Base-by-base conservation (phyloP, 2,329 filamentous ascomycete species). In the Hypoxylon sp. region DNA sequence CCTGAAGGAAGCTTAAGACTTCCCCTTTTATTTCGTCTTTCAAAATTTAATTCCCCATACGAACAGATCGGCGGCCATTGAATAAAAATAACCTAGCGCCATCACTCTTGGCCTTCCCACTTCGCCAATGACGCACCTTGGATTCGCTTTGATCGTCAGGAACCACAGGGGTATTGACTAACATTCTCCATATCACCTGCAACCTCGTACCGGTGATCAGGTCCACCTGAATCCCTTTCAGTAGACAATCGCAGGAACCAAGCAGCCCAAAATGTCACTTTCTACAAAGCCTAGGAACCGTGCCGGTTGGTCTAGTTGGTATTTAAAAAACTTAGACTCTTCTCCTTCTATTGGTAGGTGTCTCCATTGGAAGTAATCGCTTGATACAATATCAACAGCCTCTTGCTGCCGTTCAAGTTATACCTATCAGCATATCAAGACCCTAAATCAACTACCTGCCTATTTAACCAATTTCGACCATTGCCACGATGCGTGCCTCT, bases 401-500 rank as follows among this genome's bases (percentile, higher is more conserved):
- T 36, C 30, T 19, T 12, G 4, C 7, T 15, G 11, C 29, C 37
- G 29, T 31, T 29, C 34, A 29, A 37, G 27, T 43, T 23, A 43
- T 25, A 27, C 26, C 36, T 16, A 47, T 19, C 27, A 20, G 34
- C 21, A 20, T 34, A 9, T 15, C 13, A n/a, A 2, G 29, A 43
- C 21, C 23, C 21, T 16, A 34, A 11, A 7, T 19, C 31, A 13
- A 34, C 35, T 12, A 34, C 29, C 16, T 6, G 12, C 13, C 17
- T 15, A 16, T 40, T 26, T 21, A 13, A 13, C 3, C 7, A 25
- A 25, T n/a, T n/a, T n/a, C n/a, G n/a, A 34, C 26, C 20, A 19
- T 46, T 30, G 13, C 29, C 56, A 65, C 62, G 7, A 69, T 69
- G 67, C 66, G 63, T 34, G 49, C 53, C 46, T 48, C 55, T 46